These are phyloP conservation scores for Termitomyces sp. DNA, from an alignment of 768 basidiomycete species.

Conservation along the genomic window DNA sequence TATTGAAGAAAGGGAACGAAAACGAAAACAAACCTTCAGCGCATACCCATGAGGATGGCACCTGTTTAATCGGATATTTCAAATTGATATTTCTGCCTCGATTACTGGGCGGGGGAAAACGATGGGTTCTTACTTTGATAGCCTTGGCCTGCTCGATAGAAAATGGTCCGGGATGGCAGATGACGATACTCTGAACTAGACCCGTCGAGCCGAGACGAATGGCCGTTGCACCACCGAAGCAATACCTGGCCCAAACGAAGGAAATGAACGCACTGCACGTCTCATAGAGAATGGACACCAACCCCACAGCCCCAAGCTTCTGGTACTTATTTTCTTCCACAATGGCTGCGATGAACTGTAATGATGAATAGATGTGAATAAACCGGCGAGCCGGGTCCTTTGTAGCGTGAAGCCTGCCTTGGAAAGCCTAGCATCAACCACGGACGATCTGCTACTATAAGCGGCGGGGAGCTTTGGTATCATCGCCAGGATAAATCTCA, in stretches of 20 bases:
- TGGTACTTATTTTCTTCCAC: constrained; percentile 32
- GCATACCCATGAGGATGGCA: constrained; percentile 19
- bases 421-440: constrained; percentile 22
- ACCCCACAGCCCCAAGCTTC: constrained; percentile 37
- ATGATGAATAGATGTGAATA: background rate
- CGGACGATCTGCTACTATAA: constrained; percentile 25
- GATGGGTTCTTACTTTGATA: constrained; percentile 13
- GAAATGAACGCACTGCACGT: background rate
- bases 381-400: background rate
- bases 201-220: constrained; percentile 14
- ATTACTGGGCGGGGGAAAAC: background rate
- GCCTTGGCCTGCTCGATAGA: constrained; percentile 12
- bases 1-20: background rate
- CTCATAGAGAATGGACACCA: constrained; percentile 1
- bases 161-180: constrained; percentile 17
- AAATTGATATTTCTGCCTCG: background rate
- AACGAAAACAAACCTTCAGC: constrained; percentile 14
- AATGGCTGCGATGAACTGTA: constrained; percentile 29
- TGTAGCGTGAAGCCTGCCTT: constrained; percentile 6
- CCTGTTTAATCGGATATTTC: constrained; percentile 6
- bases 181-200: constrained; percentile 16
- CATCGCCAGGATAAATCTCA: constrained; percentile 20
- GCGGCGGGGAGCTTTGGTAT: constrained; percentile 25
- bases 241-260: constrained; percentile 12
- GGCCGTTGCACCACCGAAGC: constrained; percentile 16